phyloP scores from a whole-genome alignment of 75 land plant genomes.

The Selaginella moellendorffii region DNA sequence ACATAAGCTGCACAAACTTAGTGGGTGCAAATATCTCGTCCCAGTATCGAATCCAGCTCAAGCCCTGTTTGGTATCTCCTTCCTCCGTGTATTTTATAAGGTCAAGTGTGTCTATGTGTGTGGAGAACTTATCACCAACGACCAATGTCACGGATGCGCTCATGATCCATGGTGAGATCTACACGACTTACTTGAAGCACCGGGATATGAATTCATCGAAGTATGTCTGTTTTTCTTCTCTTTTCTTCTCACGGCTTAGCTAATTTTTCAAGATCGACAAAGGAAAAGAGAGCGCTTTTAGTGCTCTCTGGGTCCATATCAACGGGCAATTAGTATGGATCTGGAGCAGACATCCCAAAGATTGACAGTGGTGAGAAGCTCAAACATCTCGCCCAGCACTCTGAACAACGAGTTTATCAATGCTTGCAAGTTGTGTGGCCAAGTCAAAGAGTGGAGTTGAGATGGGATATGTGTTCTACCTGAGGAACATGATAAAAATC shows the following conservation, averaged over 20 bases:
- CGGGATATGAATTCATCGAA: not conserved
- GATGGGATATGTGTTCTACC: constrained; percentile 15
- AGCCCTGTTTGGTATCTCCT: too few relatives aligned
- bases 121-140: constrained; percentile 9
- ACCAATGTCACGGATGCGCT: constrained; percentile 11
- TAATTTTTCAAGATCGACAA: constrained; percentile 11
- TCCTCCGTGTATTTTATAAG: not conserved
- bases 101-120: not conserved
- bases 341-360: constrained; percentile 12
- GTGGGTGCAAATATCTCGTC: too few relatives aligned
- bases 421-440: constrained; percentile 15
- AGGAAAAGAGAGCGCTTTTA: constrained; percentile 15
- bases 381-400: constrained; percentile 10
- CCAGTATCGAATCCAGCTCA: too few relatives aligned
- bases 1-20: too few relatives aligned
- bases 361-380: constrained; percentile 20
- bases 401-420: constrained; percentile 5
- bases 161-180: constrained; percentile 16
- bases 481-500: constrained; percentile 19
- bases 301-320: constrained; percentile 6
- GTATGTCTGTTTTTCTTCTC: not conserved
- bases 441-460: constrained; percentile 14
- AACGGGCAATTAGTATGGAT: constrained; percentile 12
- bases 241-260: not conserved
- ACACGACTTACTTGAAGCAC: constrained; percentile 1